A percentile compares a stretch with the other conserved stretches of the same genome.
phyloP scores from a whole-genome alignment of 2,329 filamentous ascomycete species.

The Hansfordia pulvinata region DNA sequence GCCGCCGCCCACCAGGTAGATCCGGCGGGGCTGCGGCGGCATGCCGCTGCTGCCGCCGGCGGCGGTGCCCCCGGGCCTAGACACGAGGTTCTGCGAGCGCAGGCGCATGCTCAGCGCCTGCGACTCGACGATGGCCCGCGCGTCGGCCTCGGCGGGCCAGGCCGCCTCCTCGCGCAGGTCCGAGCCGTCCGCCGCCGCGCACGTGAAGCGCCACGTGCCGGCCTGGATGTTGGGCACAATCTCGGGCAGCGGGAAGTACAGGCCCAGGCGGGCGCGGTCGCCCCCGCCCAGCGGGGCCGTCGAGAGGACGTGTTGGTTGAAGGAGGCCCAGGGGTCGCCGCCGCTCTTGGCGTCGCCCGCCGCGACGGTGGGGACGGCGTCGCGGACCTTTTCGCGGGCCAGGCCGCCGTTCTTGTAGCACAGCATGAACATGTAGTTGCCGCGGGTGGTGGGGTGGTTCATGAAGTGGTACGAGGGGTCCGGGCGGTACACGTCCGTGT shows the following conservation, averaged over 20 bases:
- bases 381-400: slow-evolving; percentile 79
- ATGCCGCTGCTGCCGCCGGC: slow-evolving; percentile 31
- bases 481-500: slow-evolving; percentile 79
- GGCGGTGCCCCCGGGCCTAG: too few species aligned
- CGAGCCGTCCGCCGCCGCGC: slow-evolving; percentile 36
- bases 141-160: slow-evolving; percentile 54
- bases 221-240: slow-evolving; percentile 84
- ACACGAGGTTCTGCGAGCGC: slow-evolving; percentile 70
- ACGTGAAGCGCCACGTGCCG: slow-evolving; percentile 76
- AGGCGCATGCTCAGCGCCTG: slow-evolving; percentile 85
- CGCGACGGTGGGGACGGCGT: slow-evolving; percentile 59
- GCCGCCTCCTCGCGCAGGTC: slow-evolving; percentile 28
- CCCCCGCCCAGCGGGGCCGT: slow-evolving; percentile 52
- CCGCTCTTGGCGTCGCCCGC: slow-evolving; percentile 23
- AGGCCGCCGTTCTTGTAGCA: slow-evolving; percentile 98
- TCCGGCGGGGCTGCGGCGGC: slow-evolving; percentile 72
- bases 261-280: slow-evolving; percentile 64
- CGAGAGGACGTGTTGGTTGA: slow-evolving; percentile 59
- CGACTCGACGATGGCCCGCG: slow-evolving; percentile 82
- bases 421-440: slow-evolving; percentile 99
- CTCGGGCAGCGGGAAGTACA: slow-evolving; percentile 93
- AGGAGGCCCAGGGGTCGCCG: slow-evolving; percentile 57
- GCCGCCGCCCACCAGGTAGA: slow-evolving; percentile 91
- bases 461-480: slow-evolving; percentile 93
- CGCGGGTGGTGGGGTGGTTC: slow-evolving; percentile 85